Evolutionary conservation across 768 basidiomycete genomes (phyloP).

Genomic region (Boletus rubroflammeus): DNA sequence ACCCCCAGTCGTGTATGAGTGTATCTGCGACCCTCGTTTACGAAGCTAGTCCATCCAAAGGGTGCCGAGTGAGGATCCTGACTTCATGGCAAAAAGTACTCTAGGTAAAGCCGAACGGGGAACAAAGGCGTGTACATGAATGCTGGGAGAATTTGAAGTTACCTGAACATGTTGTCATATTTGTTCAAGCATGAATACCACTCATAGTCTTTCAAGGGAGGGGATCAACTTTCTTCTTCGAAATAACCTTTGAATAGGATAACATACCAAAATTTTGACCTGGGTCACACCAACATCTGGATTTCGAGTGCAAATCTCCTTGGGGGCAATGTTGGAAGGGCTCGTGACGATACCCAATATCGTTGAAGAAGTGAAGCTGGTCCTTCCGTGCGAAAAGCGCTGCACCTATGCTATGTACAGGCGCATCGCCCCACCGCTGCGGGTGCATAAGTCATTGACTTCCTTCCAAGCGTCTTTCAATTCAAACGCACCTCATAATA

Average conservation of each 20-base stretch:
- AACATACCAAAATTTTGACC: constrained; percentile 62
- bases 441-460: background rate
- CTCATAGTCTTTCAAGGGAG: constrained; percentile 54
- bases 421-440: constrained; percentile 83
- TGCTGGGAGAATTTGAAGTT: background rate
- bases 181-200: constrained; percentile 87
- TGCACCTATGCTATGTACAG: constrained; percentile 81
- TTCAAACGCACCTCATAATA: constrained; percentile 71
- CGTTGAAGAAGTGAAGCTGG: constrained; percentile 77
- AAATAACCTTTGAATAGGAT: background rate
- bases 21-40: constrained; percentile 1
- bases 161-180: constrained; percentile 61
- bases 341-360: constrained; percentile 83
- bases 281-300: constrained; percentile 73
- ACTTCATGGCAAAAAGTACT: background rate
- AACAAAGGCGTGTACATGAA: constrained; percentile 2
- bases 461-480: background rate
- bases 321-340: constrained; percentile 75
- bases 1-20: background rate
- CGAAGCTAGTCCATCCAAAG: background rate
- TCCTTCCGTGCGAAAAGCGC: constrained; percentile 71
- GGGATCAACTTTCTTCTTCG: constrained; percentile 1
- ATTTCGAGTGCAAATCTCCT: constrained; percentile 51
- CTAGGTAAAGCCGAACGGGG: background rate
- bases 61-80: background rate